Evolutionary conservation across 495 filamentous ascomycete species (phyloP).

Genomic region (Parmelia sp.): DNA sequence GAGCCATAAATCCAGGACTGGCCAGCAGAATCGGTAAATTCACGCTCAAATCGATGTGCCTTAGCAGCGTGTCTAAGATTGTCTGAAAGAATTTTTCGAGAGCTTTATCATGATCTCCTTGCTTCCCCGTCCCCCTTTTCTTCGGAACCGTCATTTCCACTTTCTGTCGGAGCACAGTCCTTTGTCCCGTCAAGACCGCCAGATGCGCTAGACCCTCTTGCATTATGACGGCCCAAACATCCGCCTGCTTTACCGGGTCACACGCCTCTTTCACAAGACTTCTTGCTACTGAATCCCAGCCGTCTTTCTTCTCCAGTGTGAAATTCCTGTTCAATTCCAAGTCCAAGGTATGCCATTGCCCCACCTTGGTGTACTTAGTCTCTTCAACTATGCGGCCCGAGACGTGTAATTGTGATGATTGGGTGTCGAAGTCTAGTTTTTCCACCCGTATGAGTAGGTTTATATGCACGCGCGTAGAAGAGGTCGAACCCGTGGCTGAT

Average conservation of each 20-base stretch:
- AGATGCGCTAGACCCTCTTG: constrained; percentile 91
- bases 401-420: constrained; percentile 76
- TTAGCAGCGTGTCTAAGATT: constrained; percentile 65
- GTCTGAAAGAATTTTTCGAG: constrained; percentile 76
- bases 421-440: constrained; percentile 82
- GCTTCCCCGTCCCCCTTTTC: constrained; percentile 56
- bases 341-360: constrained; percentile 84
- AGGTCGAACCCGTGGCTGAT: constrained; percentile 65
- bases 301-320: constrained; percentile 69
- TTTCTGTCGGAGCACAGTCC: constrained; percentile 79
- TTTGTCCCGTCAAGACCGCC: constrained; percentile 85
- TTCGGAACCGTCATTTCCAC: constrained; percentile 78
- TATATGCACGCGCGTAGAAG: constrained; percentile 66
- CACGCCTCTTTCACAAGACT: constrained; percentile 73
- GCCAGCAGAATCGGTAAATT: constrained; percentile 72
- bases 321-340: constrained; percentile 83
- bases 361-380: constrained; percentile 75
- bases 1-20: constrained; percentile 80
- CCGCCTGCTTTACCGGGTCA: constrained; percentile 60
- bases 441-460: constrained; percentile 77
- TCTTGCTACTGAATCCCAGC: constrained; percentile 87
- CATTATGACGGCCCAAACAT: constrained; percentile 86
- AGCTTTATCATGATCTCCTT: constrained; percentile 62
- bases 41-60: constrained; percentile 56
- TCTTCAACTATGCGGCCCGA: constrained; percentile 74